Conservation (phyloP, 257 asterid genomes). For the Penstemon barbatus region DNA sequence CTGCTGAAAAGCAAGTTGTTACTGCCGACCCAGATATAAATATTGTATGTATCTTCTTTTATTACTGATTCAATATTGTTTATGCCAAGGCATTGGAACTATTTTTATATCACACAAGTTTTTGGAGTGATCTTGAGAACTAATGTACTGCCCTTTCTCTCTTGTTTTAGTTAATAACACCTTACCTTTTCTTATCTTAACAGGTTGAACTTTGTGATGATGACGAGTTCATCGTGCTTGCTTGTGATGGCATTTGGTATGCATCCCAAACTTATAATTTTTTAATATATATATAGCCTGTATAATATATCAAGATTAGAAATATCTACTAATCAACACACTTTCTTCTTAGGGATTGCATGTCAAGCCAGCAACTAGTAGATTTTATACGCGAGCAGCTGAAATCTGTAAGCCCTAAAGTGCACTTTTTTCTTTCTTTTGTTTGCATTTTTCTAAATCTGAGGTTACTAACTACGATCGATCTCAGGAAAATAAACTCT, state of each 20-base stretch:
- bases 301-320: not conserved
- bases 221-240: conserved; percentile 88
- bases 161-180: conserved; percentile 21
- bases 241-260: conserved; percentile 98
- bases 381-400: conserved; percentile 84
- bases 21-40: conserved; percentile 95
- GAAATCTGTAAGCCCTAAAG: conserved; percentile 63
- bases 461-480: conserved; percentile 11
- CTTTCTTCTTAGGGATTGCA: conserved; percentile 74
- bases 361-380: conserved; percentile 95
- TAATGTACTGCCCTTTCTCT: conserved; percentile 3
- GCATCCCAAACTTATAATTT: conserved; percentile 27
- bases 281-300: too few species aligned
- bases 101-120: not conserved
- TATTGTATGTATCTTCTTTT: conserved; percentile 47
- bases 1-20: conserved; percentile 86
- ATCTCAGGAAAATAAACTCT: conserved; percentile 56
- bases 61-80: not conserved
- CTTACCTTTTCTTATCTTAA: conserved; percentile 20
- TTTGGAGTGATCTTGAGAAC: not conserved
- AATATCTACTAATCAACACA: conserved; percentile 12
- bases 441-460: not conserved
- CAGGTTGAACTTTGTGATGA: conserved; percentile 92
- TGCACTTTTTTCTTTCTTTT: not conserved
- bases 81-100: not conserved